Conservation (phyloP, 441 rosid species). For the Syzygium syzygioides region DNA sequence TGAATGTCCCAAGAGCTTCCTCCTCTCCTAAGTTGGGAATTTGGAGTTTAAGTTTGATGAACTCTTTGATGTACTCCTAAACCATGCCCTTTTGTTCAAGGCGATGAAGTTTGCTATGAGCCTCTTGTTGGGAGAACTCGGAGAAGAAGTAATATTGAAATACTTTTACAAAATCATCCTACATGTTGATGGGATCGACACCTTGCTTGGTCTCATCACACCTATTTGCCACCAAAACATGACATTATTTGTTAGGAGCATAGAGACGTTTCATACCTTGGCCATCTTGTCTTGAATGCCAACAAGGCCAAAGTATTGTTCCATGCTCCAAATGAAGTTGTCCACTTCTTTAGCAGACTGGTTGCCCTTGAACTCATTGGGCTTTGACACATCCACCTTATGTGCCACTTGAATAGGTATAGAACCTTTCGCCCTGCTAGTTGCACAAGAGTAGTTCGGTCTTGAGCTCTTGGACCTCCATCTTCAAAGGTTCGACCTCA, state of each 20-base stretch:
- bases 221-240: neutral
- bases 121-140: too few relatives aligned
- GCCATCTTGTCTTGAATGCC: neutral
- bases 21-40: too few relatives aligned
- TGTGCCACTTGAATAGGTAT: neutral
- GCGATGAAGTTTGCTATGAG: too few relatives aligned
- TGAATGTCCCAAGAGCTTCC: too few relatives aligned
- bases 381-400: neutral
- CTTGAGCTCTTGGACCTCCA: neutral
- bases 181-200: too few relatives aligned
- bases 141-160: too few relatives aligned
- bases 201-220: too few relatives aligned
- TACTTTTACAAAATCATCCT: too few relatives aligned
- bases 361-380: neutral
- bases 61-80: too few relatives aligned
- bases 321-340: neutral
- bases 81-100: too few relatives aligned
- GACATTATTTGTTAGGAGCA: neutral
- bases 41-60: too few relatives aligned
- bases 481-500: too few relatives aligned
- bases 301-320: neutral
- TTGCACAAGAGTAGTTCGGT: neutral
- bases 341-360: neutral
- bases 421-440: accelerated
- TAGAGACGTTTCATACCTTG: neutral